Evolutionary conservation across 441 rosid species (phyloP).

Genomic region (Syzygium syzygioides): DNA sequence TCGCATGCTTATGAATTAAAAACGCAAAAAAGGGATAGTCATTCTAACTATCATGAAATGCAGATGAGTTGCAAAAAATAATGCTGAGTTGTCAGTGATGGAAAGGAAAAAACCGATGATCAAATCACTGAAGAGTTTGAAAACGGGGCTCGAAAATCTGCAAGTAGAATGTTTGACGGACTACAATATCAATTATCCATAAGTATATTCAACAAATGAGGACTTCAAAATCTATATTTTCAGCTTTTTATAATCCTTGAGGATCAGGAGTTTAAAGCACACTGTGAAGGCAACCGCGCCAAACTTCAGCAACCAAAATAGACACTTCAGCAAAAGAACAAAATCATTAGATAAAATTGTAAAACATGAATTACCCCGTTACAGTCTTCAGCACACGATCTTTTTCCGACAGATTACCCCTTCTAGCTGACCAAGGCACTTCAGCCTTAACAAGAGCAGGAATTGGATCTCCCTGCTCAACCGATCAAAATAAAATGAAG

Average conservation of each 20-base stretch:
- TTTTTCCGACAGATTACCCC: constrained; percentile 1
- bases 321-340: neutral
- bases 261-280: neutral
- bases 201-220: neutral
- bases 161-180: neutral
- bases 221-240: too few relatives aligned
- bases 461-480: neutral
- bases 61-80: neutral
- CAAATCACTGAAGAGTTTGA: neutral
- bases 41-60: neutral
- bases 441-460: constrained; percentile 2
- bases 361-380: neutral
- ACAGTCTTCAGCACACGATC: constrained; percentile 6
- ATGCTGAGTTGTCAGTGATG: neutral
- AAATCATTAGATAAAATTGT: neutral
- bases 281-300: neutral
- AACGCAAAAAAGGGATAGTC: neutral
- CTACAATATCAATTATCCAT: neutral
- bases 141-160: neutral
- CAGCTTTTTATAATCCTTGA: neutral
- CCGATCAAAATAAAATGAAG: neutral
- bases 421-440: constrained; percentile 4
- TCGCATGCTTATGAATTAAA: neutral
- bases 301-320: neutral
- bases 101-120: neutral